Conservation (phyloP, 2,329 filamentous ascomycete genomes). For the Sporothrix phasma region DNA sequence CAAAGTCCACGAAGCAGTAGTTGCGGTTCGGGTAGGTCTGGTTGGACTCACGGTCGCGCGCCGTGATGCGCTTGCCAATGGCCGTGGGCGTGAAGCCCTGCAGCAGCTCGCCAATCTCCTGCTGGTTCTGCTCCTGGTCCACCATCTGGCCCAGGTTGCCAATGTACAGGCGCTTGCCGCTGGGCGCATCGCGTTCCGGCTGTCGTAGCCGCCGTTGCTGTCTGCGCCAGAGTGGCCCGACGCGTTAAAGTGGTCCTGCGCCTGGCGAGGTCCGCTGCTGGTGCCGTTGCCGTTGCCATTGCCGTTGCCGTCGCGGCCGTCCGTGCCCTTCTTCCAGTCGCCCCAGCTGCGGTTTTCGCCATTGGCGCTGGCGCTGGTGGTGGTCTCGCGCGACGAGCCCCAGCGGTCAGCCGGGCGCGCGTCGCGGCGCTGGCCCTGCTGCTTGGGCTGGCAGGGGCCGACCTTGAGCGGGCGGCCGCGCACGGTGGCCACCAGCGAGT, state of each 20-base stretch:
- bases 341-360: conserved; percentile 31
- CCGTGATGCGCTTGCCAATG: conserved; percentile 46
- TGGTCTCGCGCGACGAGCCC: conserved; percentile 17
- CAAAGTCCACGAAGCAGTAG: conserved; percentile 58
- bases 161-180: conserved; percentile 38
- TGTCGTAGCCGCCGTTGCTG: not conserved
- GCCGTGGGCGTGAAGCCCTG: conserved; percentile 33
- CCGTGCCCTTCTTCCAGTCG: conserved; percentile 28
- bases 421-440: conserved; percentile 17
- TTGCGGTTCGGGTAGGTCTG: conserved; percentile 44
- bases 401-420: conserved; percentile 10
- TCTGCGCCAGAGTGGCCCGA: too few relatives aligned
- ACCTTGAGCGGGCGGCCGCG: conserved; percentile 52
- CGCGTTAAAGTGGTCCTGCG: conserved; percentile 25
- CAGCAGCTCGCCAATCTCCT: conserved; percentile 39
- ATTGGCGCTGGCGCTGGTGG: conserved; percentile 12
- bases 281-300: too few relatives aligned
- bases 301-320: not conserved
- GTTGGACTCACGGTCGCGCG: conserved; percentile 43
- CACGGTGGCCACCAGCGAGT: conserved; percentile 44
- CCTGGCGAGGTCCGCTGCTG: conserved; percentile 16
- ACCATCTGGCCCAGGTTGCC: conserved; percentile 41
- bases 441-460: conserved; percentile 52
- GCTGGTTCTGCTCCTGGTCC: conserved; percentile 37
- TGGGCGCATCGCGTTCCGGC: conserved; percentile 21